Evolutionary conservation across 345 rosid species (phyloP), one percentile per base, ranked within the genome.

Genomic region (Aquilaria malaccensis): DNA sequence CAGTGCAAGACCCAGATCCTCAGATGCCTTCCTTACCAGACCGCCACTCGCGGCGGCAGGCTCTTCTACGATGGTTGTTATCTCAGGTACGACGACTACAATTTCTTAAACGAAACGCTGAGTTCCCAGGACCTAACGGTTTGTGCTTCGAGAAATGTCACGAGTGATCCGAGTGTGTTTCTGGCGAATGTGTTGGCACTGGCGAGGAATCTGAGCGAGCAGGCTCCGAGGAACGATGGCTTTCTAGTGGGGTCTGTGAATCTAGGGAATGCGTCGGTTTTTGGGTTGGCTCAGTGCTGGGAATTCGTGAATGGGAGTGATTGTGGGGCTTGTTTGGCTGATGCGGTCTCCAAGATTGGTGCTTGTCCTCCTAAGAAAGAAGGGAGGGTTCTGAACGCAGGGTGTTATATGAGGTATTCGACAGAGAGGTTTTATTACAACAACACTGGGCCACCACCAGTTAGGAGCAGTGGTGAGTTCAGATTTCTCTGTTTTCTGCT

Each of bases 261-360:
- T 51, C 73, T 65, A 56, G 76, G 70, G 68, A 83, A 87, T 76
- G 78, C 68, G 49, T 71, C 86, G 49, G 94, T 83, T 80, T 87
- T 81, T 67, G 98, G 91, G 47, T 67, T 93, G 72, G 98, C 89
- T 63, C 98, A 93, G 74, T 93, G 97, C 64, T 88, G 96, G 96
- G 79, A 85, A 67, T 51, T 76, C 7, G 73, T 88, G 10, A 81
- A 66, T 62, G 51, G 63, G 0, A 83, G 76, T 65, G 78, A 72
- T 3, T 88, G 92, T 60, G 75, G 10, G 67, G 63, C 62, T 58
- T 88, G 96, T 75, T 79, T 88, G 65, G 61, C 54, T 31, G 70
- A 79, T 50, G 89, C 86, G 5, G 70, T 65, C 1, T 60, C 68
- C 7, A 56, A 41, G 13, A 77, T 88, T 61, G 57, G 65, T 31